Evolutionary conservation across 83 land plant species (phyloP).

Genomic region (Thuja plicata): DNA sequence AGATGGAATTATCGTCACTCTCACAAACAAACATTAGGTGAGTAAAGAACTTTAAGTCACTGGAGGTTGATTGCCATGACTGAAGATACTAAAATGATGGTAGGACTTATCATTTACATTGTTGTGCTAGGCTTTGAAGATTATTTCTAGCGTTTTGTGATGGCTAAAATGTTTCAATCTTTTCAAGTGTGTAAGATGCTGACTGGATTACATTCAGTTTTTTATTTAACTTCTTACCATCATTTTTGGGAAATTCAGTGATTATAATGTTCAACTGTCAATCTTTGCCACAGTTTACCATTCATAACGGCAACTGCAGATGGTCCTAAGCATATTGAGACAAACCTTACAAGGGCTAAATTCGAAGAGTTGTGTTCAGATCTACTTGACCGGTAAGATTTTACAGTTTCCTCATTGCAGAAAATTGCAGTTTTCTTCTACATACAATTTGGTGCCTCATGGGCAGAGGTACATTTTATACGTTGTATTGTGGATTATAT

Average conservation of each 20-base stretch:
- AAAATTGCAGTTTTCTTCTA: too few relatives aligned
- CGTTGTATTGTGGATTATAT: background rate
- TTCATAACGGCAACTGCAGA: slow-evolving; percentile 88
- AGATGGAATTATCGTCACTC: slow-evolving; percentile 78
- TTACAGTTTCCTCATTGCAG: background rate
- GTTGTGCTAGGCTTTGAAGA: background rate
- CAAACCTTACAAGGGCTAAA: slow-evolving; percentile 70
- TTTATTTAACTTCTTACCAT: too few relatives aligned
- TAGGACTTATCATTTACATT: background rate
- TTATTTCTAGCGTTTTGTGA: background rate
- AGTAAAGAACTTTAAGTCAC: background rate
- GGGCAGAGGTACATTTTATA: too few relatives aligned
- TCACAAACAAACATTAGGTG: slow-evolving; percentile 83
- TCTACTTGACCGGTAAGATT: slow-evolving; percentile 64
- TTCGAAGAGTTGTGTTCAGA: slow-evolving; percentile 79
- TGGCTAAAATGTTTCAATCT: background rate
- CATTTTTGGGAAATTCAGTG: background rate
- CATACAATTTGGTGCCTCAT: background rate
- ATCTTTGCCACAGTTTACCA: slow-evolving; percentile 55
- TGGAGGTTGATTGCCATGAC: background rate
- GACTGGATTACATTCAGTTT: background rate
- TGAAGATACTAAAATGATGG: background rate
- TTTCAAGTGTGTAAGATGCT: background rate
- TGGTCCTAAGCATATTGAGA: slow-evolving; percentile 84
- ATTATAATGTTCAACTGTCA: background rate